Conservation (phyloP, 306 rosid genomes). For the Fragaria iinumae region DNA sequence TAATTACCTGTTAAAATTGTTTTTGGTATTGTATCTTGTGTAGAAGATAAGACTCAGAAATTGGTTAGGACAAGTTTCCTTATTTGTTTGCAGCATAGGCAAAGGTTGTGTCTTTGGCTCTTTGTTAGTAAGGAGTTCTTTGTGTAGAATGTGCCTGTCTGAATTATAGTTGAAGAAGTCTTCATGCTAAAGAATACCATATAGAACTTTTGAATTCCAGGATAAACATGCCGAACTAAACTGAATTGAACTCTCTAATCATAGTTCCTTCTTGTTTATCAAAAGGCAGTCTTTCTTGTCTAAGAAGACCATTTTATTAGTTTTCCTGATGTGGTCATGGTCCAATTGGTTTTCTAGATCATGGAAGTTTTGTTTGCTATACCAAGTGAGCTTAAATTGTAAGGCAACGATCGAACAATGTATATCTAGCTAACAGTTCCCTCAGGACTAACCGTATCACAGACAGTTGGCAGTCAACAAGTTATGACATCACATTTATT, state of each 20-base stretch:
- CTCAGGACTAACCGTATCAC: neutral
- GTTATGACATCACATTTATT: no score
- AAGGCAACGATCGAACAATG: neutral
- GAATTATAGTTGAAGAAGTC: no score
- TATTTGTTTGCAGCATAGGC: neutral
- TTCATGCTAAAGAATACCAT: neutral
- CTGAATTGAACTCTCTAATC: neutral
- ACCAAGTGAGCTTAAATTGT: neutral
- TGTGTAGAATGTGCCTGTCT: neutral
- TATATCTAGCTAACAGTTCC: neutral
- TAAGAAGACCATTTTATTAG: neutral
- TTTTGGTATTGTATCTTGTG: neutral
- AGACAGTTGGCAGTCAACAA: neutral
- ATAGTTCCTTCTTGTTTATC: neutral
- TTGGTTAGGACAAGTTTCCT: neutral
- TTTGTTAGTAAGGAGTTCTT: neutral
- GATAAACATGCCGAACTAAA: neutral
- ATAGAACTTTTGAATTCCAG: neutral
- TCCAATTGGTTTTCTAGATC: neutral
- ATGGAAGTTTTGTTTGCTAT: neutral
- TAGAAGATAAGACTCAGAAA: slow-evolving; percentile 9
- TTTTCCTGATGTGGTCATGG: neutral
- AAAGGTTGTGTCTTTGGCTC: neutral
- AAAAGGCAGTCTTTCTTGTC: neutral
- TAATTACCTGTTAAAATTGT: neutral